A percentile compares a stretch with the other conserved stretches of the same genome.
Evolutionary conservation across 1,284 basidiomycete species (phyloP).

Genomic region (Coniophora puteana): DNA sequence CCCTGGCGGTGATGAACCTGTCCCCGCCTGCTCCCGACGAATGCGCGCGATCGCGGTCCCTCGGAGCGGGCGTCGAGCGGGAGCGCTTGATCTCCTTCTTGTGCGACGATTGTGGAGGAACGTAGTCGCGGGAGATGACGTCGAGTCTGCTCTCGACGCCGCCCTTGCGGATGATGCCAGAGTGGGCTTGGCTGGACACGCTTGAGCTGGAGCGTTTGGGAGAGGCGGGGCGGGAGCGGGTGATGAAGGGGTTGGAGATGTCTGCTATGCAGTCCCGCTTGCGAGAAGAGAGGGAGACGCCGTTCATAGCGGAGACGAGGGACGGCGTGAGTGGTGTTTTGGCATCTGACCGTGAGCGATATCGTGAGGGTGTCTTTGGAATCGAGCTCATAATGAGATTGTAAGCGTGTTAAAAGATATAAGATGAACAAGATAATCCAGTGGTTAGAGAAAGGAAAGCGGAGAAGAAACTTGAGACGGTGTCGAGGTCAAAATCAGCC

Average conservation of each 20-base stretch:
- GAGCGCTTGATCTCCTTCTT: constrained; percentile 68
- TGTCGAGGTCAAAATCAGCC: not conserved
- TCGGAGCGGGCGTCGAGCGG: constrained; percentile 61
- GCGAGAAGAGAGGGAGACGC: constrained; percentile 45
- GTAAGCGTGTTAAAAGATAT: not conserved
- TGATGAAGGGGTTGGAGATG: constrained; percentile 60
- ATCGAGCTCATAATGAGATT: constrained; percentile 21
- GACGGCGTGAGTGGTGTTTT: constrained; percentile 73
- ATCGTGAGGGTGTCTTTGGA: constrained; percentile 64
- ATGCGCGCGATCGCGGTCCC: constrained; percentile 22
- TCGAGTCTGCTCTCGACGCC: constrained; percentile 73
- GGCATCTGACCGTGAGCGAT: constrained; percentile 63
- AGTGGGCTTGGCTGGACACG: constrained; percentile 57
- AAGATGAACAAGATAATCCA: not conserved
- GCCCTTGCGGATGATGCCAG: constrained; percentile 68
- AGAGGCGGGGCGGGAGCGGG: constrained; percentile 50
- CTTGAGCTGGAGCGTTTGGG: constrained; percentile 58
- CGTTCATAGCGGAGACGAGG: constrained; percentile 50
- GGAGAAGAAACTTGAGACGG: not conserved
- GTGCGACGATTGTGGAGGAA: constrained; percentile 31
- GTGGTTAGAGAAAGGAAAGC: not conserved
- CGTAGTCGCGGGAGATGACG: constrained; percentile 61
- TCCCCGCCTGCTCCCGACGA: constrained; percentile 51
- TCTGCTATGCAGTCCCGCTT: constrained; percentile 40
- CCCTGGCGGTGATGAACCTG: constrained; percentile 70